Conservation (phyloP, 768 basidiomycete species). For the Suillus luteus region DNA sequence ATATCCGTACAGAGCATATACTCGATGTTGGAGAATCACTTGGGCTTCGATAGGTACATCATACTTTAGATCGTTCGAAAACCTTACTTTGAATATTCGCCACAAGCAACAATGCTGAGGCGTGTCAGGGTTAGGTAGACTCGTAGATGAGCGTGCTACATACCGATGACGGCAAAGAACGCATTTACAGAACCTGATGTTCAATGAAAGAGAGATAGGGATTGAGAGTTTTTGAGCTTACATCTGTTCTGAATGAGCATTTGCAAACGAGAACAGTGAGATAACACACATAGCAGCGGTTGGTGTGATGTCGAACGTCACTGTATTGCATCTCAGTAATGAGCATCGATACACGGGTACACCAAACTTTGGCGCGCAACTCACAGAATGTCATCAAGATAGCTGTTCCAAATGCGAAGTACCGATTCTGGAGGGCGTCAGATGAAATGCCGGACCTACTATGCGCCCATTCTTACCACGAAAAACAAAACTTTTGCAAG, state of each 20-base stretch:
- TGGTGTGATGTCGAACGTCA: constrained; percentile 1
- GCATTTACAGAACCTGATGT: constrained; percentile 5
- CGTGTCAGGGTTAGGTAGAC: not conserved
- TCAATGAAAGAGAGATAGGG: not conserved
- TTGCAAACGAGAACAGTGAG: not conserved
- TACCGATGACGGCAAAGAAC: constrained; percentile 3
- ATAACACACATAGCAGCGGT: constrained; percentile 5
- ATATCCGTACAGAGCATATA: constrained; percentile 10
- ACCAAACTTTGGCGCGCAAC: not conserved
- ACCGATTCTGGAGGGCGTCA: constrained; percentile 8
- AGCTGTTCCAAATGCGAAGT: constrained; percentile 8
- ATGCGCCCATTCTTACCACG: constrained; percentile 4
- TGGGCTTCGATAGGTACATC: not conserved
- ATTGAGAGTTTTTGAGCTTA: not conserved
- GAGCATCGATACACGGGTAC: not conserved
- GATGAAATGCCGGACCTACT: not conserved
- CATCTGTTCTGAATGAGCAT: constrained; percentile 4
- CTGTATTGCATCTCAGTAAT: not conserved
- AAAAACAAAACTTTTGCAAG: constrained; percentile 8
- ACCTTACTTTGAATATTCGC: constrained; percentile 12
- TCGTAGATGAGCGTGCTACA: not conserved
- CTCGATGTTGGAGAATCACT: constrained; percentile 13
- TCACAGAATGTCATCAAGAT: constrained; percentile 9
- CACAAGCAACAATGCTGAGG: constrained; percentile 3
- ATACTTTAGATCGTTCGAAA: not conserved